Evolutionary conservation across 805 yeast genomes (phyloP).

Genomic region (Metschnikowia kofuensis): DNA sequence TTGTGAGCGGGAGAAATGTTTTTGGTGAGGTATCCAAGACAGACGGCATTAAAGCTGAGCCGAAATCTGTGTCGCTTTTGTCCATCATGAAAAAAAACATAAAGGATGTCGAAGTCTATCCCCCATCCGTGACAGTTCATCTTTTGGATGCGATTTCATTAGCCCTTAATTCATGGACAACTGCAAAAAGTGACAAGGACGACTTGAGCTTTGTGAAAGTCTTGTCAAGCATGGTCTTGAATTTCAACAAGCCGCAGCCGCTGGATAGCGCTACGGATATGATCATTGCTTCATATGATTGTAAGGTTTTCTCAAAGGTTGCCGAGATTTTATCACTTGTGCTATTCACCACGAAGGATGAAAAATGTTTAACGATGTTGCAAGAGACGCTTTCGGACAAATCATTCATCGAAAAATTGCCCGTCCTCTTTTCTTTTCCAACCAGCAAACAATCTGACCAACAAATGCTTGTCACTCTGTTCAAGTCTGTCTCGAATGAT

Average conservation of each 20-base stretch:
- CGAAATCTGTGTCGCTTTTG: conserved; percentile 41
- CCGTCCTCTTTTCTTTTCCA: conserved; percentile 37
- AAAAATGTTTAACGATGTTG: conserved; percentile 40
- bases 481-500: conserved; percentile 47
- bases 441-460: conserved; percentile 49
- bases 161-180: conserved; percentile 77
- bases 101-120: conserved; percentile 49
- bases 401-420: conserved; percentile 30
- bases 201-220: conserved; percentile 48
- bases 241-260: conserved; percentile 9
- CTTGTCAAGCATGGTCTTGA: conserved; percentile 27
- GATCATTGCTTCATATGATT: conserved; percentile 43
- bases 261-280: conserved; percentile 5
- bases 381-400: conserved; percentile 37
- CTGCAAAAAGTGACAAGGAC: conserved; percentile 49
- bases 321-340: conserved; percentile 75
- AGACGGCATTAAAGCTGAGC: conserved; percentile 14
- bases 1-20: conserved; percentile 60
- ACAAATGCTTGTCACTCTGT: conserved; percentile 41
- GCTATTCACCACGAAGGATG: conserved; percentile 55
- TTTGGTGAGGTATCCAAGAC: conserved; percentile 31
- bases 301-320: conserved; percentile 60
- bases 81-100: conserved; percentile 55
- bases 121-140: conserved; percentile 62
- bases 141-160: conserved; percentile 69